Percentiles rank a stretch among this genome's conserved stretches.
These are phyloP conservation scores for Paramarasmius palmivorus DNA, from an alignment of 1,284 basidiomycete species.

Conservation along the genomic window DNA sequence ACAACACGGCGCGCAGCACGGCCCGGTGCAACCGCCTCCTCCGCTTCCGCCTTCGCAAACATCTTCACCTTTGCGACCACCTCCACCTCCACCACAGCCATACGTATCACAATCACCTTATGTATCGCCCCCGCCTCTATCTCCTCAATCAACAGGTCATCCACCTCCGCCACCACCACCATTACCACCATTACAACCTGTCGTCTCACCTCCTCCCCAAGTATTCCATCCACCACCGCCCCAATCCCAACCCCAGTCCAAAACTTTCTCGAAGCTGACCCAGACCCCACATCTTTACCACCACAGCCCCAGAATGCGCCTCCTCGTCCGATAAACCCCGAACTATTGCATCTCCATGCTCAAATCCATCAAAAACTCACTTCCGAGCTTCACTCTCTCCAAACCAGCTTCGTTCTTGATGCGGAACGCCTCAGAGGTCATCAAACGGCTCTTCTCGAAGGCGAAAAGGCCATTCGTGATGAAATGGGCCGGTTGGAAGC, in stretches of 20 bases:
- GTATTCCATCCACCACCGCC: constrained; percentile 19
- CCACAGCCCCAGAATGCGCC: constrained; percentile 48
- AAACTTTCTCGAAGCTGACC: constrained; percentile 55
- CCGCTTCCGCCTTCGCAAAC: constrained; percentile 5
- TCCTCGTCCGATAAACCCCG: constrained; percentile 87
- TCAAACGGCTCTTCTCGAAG: constrained; percentile 82
- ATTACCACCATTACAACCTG: constrained; percentile 28
- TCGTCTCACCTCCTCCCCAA: constrained; percentile 17
- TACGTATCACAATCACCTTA: constrained; percentile 19
- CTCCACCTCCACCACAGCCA: constrained; percentile 16
- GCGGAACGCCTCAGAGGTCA: constrained; percentile 78
- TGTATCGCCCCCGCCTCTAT: constrained; percentile 11
- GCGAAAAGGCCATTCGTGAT: constrained; percentile 91
- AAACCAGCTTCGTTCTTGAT: constrained; percentile 67
- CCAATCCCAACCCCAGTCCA: constrained; percentile 35
- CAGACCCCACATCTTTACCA: constrained; percentile 25
- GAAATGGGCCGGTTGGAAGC: constrained; percentile 95
- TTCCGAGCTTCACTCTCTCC: constrained; percentile 67
- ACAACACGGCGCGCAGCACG: constrained; percentile 9
- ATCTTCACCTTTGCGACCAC: constrained; percentile 18
- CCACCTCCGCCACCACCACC: constrained; percentile 11
- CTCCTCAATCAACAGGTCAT: constrained; percentile 2
- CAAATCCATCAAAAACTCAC: constrained; percentile 77
- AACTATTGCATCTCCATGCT: constrained; percentile 83
- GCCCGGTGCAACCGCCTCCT: constrained; percentile 4